A percentile compares a stretch with the other conserved stretches of the same genome.
Conservation (phyloP, 78 protist species). For the Chrysochromulina tobinii region DNA sequence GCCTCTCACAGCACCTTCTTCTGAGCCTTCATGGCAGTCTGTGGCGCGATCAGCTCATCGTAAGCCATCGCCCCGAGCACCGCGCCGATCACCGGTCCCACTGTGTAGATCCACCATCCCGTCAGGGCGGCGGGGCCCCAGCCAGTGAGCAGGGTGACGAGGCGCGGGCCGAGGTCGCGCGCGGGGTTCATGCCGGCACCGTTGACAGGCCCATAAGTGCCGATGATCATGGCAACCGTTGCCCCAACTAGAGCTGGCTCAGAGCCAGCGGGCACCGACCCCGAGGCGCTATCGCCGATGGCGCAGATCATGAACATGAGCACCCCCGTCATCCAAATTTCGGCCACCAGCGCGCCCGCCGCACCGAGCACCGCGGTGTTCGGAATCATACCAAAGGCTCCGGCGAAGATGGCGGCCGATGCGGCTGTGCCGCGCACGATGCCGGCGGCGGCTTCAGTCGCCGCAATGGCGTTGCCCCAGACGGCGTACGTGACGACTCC, state of each 20-base stretch:
- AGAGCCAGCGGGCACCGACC: neutral
- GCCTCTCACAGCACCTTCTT: too few species aligned
- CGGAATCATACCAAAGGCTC: neutral
- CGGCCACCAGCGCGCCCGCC: neutral
- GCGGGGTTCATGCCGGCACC: neutral
- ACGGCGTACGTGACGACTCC: neutral
- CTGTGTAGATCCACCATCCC: too few species aligned
- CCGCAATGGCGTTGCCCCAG: neutral
- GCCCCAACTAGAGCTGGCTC: neutral
- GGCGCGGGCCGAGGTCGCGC: neutral
- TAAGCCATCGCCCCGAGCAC: too few species aligned
- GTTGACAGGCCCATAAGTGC: neutral
- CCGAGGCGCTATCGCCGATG: too few species aligned
- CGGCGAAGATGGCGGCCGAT: neutral
- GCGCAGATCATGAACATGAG: neutral
- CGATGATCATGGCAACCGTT: neutral
- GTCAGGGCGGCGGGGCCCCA: neutral
- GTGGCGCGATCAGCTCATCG: too few species aligned
- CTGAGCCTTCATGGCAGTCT: too few species aligned
- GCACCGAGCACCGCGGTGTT: neutral
- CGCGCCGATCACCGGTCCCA: too few species aligned
- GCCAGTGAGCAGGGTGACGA: neutral
- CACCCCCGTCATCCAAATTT: neutral
- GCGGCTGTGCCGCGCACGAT: neutral
- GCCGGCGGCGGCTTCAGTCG: neutral